Evolutionary conservation across 768 basidiomycete genomes (phyloP).

Genomic region (Tephrocybe sp.): DNA sequence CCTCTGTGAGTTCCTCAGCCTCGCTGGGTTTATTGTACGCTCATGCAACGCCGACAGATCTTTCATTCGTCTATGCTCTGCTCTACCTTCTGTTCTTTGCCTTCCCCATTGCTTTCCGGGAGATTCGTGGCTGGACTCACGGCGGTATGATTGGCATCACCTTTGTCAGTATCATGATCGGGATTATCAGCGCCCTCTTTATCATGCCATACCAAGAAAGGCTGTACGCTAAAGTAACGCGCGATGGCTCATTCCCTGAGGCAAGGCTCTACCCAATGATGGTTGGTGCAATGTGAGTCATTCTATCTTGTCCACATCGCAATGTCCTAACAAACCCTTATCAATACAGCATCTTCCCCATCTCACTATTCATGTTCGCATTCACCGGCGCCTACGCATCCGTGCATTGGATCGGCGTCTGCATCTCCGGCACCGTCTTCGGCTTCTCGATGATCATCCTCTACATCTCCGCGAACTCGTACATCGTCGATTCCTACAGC

Average conservation of each 20-base stretch:
- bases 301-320: background rate
- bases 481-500: constrained; percentile 45
- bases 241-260: constrained; percentile 39
- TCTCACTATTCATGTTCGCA: constrained; percentile 43
- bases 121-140: constrained; percentile 37
- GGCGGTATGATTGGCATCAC: constrained; percentile 38
- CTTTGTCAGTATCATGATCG: constrained; percentile 44
- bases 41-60: constrained; percentile 22
- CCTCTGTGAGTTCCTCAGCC: constrained; percentile 1
- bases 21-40: background rate
- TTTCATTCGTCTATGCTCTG: constrained; percentile 42
- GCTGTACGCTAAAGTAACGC: constrained; percentile 30
- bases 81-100: constrained; percentile 45
- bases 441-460: constrained; percentile 42
- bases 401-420: constrained; percentile 38
- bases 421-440: constrained; percentile 36
- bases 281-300: constrained; percentile 34
- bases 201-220: constrained; percentile 35
- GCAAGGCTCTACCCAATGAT: constrained; percentile 44
- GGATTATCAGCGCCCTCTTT: constrained; percentile 30
- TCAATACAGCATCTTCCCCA: constrained; percentile 37
- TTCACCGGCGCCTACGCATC: constrained; percentile 40
- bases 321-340: background rate
- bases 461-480: constrained; percentile 44
- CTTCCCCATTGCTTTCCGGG: constrained; percentile 41